Evolutionary conservation across 2,329 filamentous ascomycete species (phyloP), one percentile per base, ranked within the genome.

Genomic region (Neopestalotiopsis clavispora): DNA sequence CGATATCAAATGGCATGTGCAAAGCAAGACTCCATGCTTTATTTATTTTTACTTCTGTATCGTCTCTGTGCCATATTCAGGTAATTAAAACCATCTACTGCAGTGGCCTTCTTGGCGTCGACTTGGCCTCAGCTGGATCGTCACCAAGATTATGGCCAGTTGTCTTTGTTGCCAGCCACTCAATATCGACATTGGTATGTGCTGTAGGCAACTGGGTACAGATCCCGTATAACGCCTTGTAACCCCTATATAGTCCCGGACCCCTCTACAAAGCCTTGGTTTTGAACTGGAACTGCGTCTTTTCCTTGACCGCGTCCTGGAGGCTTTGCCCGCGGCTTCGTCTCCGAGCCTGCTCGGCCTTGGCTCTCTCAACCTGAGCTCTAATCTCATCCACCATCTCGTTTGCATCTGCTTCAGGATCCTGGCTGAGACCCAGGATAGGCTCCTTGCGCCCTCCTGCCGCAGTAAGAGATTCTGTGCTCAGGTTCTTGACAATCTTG

Each of bases 341-440:
- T 81, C 76, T 75, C 86, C 45, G 40, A 23, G 83, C 67, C 89
- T 82, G 72, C 20, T 67, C 66, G 14, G 69, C 83, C 83, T 74
- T 79, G 80, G 78, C 85, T 72, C 84, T 86, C 76, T 93, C 90
- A 42, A 97, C 87, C 80, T 97, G 94, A 4, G 83, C 84, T 75
- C 85, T 89, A 66, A 97, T 86, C 82, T 97, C 94, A 49, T 87
- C 84, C 10, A 97, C 87, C 34, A 92, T 92, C 75, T 96, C 93
- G 69, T 93, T 91, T 63, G 97, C 85, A 74, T 97, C 94, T 34
- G 84, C 84, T 67, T 90, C 90, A 0, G 90, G 90, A 77, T 98
- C 94, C 71, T 89, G 89, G 1, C 94, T 91, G 49, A 98, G 84
- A 32, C 95, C 95, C 5, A 97, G 82, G 2, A 93, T 86, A 0